Percentiles rank a stretch among this genome's conserved stretches.
phyloP scores from a whole-genome alignment of 148 eudicot genomes.

The Heliosperma pusillum region DNA sequence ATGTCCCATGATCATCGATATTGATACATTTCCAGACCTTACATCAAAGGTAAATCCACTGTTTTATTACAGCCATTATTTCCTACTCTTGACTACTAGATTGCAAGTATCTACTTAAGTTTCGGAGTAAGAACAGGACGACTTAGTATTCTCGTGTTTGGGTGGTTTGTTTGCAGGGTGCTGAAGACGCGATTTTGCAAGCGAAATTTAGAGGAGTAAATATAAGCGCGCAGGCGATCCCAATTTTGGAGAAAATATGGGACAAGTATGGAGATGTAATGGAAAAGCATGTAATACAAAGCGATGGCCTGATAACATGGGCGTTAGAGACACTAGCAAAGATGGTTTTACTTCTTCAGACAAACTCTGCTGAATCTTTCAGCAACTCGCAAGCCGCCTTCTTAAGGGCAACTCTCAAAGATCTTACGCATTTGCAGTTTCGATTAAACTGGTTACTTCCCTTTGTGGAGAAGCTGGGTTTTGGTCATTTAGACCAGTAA shows the following conservation, averaged over 20 bases:
- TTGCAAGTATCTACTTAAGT: no score
- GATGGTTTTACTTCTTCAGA: conserved; percentile 16
- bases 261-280: conserved; percentile 14
- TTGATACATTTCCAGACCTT: no score
- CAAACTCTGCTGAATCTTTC: neutral
- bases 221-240: conserved; percentile 9
- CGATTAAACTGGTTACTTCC: conserved; percentile 14
- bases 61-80: no score
- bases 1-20: no score
- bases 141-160: no score
- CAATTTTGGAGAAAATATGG: conserved; percentile 16
- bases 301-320: conserved; percentile 15
- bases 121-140: no score
- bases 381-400: conserved; percentile 1
- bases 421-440: conserved; percentile 4
- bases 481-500: neutral
- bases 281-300: neutral
- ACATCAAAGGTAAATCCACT: no score
- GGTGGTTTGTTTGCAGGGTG: neutral
- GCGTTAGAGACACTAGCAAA: conserved; percentile 21
- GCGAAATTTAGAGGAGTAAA: conserved; percentile 4
- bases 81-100: no score
- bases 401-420: neutral
- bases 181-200: neutral
- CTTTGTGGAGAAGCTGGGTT: neutral